Conservation (phyloP, 148 eudicot species). For the Suaeda aralocaspica region DNA sequence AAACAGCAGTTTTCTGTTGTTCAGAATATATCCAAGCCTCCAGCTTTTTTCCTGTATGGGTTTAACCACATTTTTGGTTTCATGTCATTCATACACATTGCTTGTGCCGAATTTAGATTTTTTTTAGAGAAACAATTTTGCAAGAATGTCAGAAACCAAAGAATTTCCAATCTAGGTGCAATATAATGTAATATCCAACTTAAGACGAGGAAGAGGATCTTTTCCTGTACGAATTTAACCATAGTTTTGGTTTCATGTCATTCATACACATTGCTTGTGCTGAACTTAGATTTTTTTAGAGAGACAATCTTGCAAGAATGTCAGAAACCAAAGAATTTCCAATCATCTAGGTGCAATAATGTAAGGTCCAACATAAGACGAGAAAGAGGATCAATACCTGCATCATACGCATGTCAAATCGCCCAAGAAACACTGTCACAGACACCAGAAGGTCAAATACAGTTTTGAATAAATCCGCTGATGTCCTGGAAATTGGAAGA, state of each 20-base stretch:
- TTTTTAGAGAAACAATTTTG: background rate
- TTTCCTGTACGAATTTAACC: background rate
- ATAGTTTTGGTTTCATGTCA: background rate
- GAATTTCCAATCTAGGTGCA: background rate
- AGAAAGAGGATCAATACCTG: slow-evolving; percentile 49
- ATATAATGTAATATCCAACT: background rate
- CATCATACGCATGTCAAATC: slow-evolving; percentile 99
- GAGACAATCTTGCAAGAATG: too few species aligned
- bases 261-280: background rate
- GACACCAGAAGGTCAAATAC: slow-evolving; percentile 96
- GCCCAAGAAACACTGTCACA: slow-evolving; percentile 93
- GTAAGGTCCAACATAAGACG: background rate
- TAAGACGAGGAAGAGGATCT: too few species aligned
- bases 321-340: background rate
- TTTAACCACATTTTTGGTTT: background rate
- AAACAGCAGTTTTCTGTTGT: background rate
- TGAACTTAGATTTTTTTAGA: background rate
- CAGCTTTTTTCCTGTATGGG: background rate
- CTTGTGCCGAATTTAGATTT: background rate
- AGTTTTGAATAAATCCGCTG: slow-evolving; percentile 97
- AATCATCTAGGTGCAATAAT: background rate
- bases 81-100: background rate
- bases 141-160: too few species aligned
- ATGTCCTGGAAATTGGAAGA: slow-evolving; percentile 65
- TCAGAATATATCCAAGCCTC: too few species aligned